phyloP scores from a whole-genome alignment of 75 land plant genomes.

The Azolla pinnata region DNA sequence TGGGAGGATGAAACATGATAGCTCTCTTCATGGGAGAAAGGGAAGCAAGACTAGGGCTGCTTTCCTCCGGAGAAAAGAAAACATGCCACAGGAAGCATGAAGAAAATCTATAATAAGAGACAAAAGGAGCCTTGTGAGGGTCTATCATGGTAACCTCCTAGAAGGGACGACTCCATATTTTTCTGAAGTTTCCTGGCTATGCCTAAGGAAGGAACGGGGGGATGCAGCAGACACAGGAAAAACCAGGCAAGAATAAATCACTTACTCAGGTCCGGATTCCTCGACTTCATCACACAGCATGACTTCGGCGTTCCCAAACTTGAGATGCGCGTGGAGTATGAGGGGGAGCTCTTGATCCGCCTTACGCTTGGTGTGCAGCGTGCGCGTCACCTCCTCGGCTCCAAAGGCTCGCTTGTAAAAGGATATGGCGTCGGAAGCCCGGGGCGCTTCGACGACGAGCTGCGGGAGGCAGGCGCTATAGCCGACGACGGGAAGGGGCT shows the following conservation, averaged over 20 bases:
- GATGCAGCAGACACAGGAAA: no score
- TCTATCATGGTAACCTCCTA: no score
- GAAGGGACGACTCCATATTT: no score
- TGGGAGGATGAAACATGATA: no score
- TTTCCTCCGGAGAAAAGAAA: no score
- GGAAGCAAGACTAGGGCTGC: no score
- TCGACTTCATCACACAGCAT: conserved; percentile 47
- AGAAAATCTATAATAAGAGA: no score
- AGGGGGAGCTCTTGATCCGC: conserved; percentile 65
- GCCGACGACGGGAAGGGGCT: neutral
- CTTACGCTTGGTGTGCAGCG: conserved; percentile 51
- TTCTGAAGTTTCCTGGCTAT: no score
- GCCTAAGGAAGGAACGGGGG: no score
- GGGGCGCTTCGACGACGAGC: conserved; percentile 42
- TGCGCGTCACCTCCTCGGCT: conserved; percentile 50
- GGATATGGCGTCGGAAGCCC: conserved; percentile 56
- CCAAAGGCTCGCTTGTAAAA: conserved; percentile 81
- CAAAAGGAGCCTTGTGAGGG: no score
- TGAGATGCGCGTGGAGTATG: conserved; percentile 52
- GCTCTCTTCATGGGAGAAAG: no score
- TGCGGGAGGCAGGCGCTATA: conserved; percentile 24
- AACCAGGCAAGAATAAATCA: neutral
- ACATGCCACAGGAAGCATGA: no score
- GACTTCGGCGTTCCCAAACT: conserved; percentile 39
- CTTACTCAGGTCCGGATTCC: conserved; percentile 33